These are phyloP conservation scores for Clonostachys sp. DNA, from an alignment of 2,329 filamentous ascomycete species.

Conservation along the genomic window DNA sequence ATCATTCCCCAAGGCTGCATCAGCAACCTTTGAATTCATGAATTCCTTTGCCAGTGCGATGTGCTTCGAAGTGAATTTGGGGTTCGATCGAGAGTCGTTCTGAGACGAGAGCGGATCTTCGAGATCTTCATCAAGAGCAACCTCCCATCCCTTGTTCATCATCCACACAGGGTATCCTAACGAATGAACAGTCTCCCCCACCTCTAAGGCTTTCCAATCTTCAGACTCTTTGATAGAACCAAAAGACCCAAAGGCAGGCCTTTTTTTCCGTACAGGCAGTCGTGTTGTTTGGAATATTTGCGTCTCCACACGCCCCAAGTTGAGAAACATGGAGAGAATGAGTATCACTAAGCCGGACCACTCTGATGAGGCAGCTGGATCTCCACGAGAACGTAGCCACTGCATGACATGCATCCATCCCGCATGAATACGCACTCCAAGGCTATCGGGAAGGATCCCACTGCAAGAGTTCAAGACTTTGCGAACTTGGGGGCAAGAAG, in stretches of 20 bases:
- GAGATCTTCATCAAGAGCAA: conserved; percentile 57
- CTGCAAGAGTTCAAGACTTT: conserved; percentile 58
- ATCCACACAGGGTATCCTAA: conserved; percentile 51
- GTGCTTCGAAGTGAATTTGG: conserved; percentile 44
- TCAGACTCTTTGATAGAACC: conserved; percentile 26
- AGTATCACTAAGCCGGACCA: conserved; percentile 66
- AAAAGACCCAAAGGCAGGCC: conserved; percentile 26
- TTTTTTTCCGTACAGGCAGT: conserved; percentile 20
- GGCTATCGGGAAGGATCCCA: conserved; percentile 55
- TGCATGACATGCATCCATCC: conserved; percentile 72
- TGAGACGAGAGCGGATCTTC: conserved; percentile 20
- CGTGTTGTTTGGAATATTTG: conserved; percentile 14
- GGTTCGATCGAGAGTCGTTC: conserved; percentile 9
- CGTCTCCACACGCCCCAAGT: conserved; percentile 39
- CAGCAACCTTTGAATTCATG: conserved; percentile 53
- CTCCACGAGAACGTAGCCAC: conserved; percentile 54
- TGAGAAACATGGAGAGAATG: conserved; percentile 59
- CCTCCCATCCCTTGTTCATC: conserved; percentile 63
- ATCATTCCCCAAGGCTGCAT: conserved; percentile 41
- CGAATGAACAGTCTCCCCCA: conserved; percentile 40
- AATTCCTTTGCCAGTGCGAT: conserved; percentile 62
- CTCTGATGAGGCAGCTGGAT: conserved; percentile 48
- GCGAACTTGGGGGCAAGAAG: conserved; percentile 56
- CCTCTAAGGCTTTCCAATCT: conserved; percentile 44
- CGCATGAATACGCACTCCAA: conserved; percentile 57